phyloP scores from a whole-genome alignment of 139 green algal genomes.

The Chlorella sp. region DNA sequence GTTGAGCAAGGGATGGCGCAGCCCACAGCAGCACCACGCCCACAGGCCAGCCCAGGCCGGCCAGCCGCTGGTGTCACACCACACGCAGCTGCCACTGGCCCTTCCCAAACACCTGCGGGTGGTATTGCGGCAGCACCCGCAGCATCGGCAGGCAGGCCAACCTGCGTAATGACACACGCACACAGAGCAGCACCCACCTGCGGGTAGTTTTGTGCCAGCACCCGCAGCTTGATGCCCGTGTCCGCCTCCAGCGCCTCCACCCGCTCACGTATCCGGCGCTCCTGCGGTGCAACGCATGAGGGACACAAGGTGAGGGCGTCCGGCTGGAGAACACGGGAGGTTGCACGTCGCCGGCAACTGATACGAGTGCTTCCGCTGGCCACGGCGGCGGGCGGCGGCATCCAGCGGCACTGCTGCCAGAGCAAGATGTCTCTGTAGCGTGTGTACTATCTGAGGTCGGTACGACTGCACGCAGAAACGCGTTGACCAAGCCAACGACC shows the following conservation, averaged over 20 bases:
- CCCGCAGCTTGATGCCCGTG: conserved; percentile 92
- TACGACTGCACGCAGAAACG: neutral
- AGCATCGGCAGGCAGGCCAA: neutral
- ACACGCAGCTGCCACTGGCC: no score
- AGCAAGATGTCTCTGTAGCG: neutral
- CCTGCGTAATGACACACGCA: neutral
- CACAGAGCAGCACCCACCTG: conserved; percentile 76
- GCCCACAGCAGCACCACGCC: neutral
- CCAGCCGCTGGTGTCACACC: no score
- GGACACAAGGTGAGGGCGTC: neutral
- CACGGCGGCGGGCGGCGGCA: no score
- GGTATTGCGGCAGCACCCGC: neutral
- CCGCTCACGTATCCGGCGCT: conserved; percentile 68
- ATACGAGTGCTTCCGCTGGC: no score
- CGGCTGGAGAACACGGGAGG: no score
- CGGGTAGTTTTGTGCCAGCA: conserved; percentile 98
- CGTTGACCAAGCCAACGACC: neutral
- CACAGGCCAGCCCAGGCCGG: no score
- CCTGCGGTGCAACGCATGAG: conserved; percentile 54
- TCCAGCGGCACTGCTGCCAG: no score
- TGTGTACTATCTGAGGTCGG: neutral
- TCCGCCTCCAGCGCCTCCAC: conserved; percentile 84
- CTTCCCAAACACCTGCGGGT: no score
- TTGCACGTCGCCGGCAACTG: no score
- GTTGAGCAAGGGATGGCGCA: neutral